Conservation (phyloP, 1,284 basidiomycete species). For the Phellinidium pouzarii region DNA sequence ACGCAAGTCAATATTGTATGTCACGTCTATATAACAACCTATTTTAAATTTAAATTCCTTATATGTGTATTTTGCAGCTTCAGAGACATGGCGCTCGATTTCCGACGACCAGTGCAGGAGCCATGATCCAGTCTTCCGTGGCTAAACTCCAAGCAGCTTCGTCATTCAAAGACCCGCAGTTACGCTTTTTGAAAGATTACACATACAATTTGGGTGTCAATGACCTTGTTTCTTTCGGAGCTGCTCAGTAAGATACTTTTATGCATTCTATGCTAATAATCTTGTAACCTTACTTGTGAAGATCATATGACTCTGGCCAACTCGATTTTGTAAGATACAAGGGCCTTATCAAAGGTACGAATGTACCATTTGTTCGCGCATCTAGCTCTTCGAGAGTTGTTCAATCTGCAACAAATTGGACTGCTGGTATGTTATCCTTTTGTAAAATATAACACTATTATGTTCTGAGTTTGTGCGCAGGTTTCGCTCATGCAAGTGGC, state of each 20-base stretch:
- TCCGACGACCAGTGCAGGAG: slow-evolving; percentile 52
- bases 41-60: background rate
- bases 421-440: slow-evolving; percentile 39
- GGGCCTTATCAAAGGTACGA: slow-evolving; percentile 36
- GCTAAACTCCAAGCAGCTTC: slow-evolving; percentile 43
- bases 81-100: slow-evolving; percentile 81
- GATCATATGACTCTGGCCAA: slow-evolving; percentile 44
- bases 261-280: slow-evolving; percentile 1
- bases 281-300: slow-evolving; percentile 23
- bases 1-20: slow-evolving; percentile 62
- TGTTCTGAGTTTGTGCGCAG: slow-evolving; percentile 1
- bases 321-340: slow-evolving; percentile 47
- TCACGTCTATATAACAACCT: slow-evolving; percentile 17
- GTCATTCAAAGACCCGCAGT: slow-evolving; percentile 38
- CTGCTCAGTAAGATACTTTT: slow-evolving; percentile 53
- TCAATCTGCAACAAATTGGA: slow-evolving; percentile 66
- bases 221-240: slow-evolving; percentile 64
- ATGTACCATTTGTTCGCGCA: slow-evolving; percentile 61
- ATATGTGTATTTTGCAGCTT: slow-evolving; percentile 41
- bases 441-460: background rate
- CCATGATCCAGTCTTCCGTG: slow-evolving; percentile 43
- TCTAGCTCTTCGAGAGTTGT: slow-evolving; percentile 58
- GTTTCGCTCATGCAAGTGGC: slow-evolving; percentile 18
- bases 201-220: slow-evolving; percentile 55
- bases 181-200: slow-evolving; percentile 58